Base-by-base conservation (phyloP, 2,329 filamentous ascomycete species). In the Paecilomyces sp. region DNA sequence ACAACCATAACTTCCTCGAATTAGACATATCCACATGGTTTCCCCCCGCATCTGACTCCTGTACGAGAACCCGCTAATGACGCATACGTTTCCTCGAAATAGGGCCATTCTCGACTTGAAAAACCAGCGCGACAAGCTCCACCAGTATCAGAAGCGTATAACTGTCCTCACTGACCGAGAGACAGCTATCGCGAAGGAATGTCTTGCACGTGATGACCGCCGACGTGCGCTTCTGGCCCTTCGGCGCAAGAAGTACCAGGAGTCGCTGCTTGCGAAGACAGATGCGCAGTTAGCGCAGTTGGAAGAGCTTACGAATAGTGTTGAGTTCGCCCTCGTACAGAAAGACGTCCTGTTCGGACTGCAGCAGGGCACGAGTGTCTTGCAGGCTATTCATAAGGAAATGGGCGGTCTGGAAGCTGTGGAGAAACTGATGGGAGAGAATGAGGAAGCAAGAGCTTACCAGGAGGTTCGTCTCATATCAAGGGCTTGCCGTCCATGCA, bases 51-150 rank as follows among this genome's bases (percentile, higher is more conserved):
- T 54, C 30, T 52, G n/a, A 41, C 47, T 54, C 54, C 24, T 56
- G 59, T 53, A 58, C 56, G 18, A 15, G 22, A 33, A 57, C 22
- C 47, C 25, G 52, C 58, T 56, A 30, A 53, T 2, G 41, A 51
- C 30, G n/a, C 57, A 58, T 52, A 18, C 58, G 47, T 34, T 52
- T 59, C 13, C 57, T 53, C 64, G 64, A 56, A 64, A 58, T 72
- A 97, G 92, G 80, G 93, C 93, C 61, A 97, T 97, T 77, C 88
- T 97, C 70, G 92, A 97, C 78, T 89, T 97, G 80, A 97, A 97
- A 80, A 91, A 87, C 77, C 93, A 97, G 80, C 92, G 94, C 75
- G 94, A 99, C 82, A 95, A 92, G 76, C 88, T 99, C 3, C 92
- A 95, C 71, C 92, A 96, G 75, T 97, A 97, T 80, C 93, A 97